Conservation (phyloP, 805 yeast species). For the Monosporozyma servazzii region DNA sequence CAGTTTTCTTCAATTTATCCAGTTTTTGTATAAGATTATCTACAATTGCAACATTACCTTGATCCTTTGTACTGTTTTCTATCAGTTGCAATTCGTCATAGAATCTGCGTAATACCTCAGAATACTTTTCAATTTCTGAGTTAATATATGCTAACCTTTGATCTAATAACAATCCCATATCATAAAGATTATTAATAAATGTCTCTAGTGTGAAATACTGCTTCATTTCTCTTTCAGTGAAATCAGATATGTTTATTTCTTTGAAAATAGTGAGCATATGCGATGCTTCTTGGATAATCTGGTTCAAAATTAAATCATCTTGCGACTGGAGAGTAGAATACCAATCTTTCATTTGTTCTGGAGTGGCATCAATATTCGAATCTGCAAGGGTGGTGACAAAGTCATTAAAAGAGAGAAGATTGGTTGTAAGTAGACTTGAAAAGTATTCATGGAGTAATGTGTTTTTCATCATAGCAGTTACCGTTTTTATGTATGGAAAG, state of each 20-base stretch:
- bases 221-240: constrained; percentile 7
- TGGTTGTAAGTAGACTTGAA: background rate
- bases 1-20: background rate
- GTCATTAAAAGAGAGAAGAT: background rate
- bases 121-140: constrained; percentile 3
- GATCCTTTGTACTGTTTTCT: background rate
- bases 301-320: constrained; percentile 42
- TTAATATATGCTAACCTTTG: constrained; percentile 7
- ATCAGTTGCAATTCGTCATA: constrained; percentile 1
- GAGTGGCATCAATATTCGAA: background rate
- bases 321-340: background rate
- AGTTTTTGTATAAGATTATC: background rate
- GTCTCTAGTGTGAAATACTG: constrained; percentile 15
- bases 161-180: constrained; percentile 12
- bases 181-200: constrained; percentile 13
- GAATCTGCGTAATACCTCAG: constrained; percentile 5
- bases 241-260: constrained; percentile 8
- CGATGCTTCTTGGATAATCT: constrained; percentile 60
- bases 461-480: background rate
- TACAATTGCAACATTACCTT: background rate
- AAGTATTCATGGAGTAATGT: background rate
- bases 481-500: too few relatives aligned
- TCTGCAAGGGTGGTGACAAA: background rate
- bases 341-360: background rate
- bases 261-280: constrained; percentile 34